A percentile compares a stretch with the other conserved stretches of the same genome.
phyloP scores from a whole-genome alignment of 805 yeast species.

The Ogataea trehaloabstinens region DNA sequence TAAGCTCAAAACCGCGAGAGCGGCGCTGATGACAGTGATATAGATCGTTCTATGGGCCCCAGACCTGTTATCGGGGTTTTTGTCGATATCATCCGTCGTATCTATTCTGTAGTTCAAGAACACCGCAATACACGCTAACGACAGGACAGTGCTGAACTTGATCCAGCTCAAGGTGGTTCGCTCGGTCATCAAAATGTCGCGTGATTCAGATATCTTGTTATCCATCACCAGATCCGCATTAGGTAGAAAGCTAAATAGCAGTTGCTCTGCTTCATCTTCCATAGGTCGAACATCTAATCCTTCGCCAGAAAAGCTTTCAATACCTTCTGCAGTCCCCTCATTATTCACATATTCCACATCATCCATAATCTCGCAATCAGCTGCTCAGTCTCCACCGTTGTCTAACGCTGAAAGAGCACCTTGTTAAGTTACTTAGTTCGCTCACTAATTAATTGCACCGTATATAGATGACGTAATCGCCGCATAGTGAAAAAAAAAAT shows the following conservation, averaged over 20 bases:
- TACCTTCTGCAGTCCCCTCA: not conserved
- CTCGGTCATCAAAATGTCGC: slow-evolving; percentile 54
- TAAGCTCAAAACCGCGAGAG: slow-evolving; percentile 39
- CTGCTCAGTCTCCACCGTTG: too few species aligned
- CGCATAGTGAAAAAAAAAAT: too few species aligned
- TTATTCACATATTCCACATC: not conserved
- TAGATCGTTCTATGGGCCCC: slow-evolving; percentile 14
- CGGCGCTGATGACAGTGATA: slow-evolving; percentile 34
- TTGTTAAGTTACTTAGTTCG: too few species aligned
- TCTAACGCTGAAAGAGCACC: too few species aligned
- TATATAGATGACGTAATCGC: too few species aligned
- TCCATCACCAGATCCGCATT: slow-evolving; percentile 28
- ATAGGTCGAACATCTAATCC: too few species aligned
- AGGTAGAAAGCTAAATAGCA: slow-evolving; percentile 12
- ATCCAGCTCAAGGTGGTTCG: slow-evolving; percentile 51
- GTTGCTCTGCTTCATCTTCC: slow-evolving; percentile 10
- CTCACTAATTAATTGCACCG: too few species aligned
- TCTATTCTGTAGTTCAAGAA: slow-evolving; percentile 44
- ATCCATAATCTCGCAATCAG: too few species aligned
- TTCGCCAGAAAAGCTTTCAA: not conserved
- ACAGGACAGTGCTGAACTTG: slow-evolving; percentile 43
- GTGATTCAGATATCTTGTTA: slow-evolving; percentile 46
- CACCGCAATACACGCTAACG: slow-evolving; percentile 47
- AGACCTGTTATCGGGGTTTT: slow-evolving; percentile 2
- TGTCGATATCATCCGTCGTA: slow-evolving; percentile 20